phyloP scores from a whole-genome alignment of 192 early-diverging fungal genomes.

The Podochytrium sp. region DNA sequence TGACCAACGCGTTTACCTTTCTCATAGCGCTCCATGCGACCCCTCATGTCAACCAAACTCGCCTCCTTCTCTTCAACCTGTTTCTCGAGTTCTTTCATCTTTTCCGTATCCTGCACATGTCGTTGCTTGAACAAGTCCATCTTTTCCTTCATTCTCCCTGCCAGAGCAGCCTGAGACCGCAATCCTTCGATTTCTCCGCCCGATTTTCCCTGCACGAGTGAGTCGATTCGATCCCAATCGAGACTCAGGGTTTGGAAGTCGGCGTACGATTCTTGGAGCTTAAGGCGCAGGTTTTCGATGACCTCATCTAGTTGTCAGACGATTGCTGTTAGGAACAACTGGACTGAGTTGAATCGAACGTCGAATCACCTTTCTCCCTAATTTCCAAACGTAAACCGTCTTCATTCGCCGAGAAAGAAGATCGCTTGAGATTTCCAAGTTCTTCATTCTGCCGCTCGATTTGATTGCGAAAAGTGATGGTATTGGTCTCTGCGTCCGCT shows the following conservation, averaged over 20 bases:
- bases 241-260: conserved; percentile 58
- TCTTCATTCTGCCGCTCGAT: conserved; percentile 40
- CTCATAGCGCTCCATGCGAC: conserved; percentile 49
- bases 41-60: conserved; percentile 42
- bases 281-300: conserved; percentile 40
- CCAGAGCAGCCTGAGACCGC: conserved; percentile 25
- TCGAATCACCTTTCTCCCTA: conserved; percentile 41
- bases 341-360: neutral
- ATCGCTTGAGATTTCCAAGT: conserved; percentile 31
- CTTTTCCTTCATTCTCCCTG: conserved; percentile 43
- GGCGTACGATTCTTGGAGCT: conserved; percentile 44
- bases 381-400: conserved; percentile 41
- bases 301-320: conserved; percentile 33
- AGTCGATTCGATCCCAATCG: conserved; percentile 59
- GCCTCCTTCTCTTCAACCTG: conserved; percentile 50
- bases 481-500: conserved; percentile 31
- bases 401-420: conserved; percentile 34
- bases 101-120: conserved; percentile 27
- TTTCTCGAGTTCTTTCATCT: conserved; percentile 34
- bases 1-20: conserved; percentile 46
- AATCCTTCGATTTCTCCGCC: conserved; percentile 26
- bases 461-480: conserved; percentile 21
- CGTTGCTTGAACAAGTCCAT: conserved; percentile 36
- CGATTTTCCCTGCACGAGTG: conserved; percentile 23
- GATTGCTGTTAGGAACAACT: neutral